Percentiles rank a stretch among this genome's conserved stretches.
These are phyloP conservation scores for Rhizophora apiculata DNA, from an alignment of 345 rosid species.

Conservation along the genomic window DNA sequence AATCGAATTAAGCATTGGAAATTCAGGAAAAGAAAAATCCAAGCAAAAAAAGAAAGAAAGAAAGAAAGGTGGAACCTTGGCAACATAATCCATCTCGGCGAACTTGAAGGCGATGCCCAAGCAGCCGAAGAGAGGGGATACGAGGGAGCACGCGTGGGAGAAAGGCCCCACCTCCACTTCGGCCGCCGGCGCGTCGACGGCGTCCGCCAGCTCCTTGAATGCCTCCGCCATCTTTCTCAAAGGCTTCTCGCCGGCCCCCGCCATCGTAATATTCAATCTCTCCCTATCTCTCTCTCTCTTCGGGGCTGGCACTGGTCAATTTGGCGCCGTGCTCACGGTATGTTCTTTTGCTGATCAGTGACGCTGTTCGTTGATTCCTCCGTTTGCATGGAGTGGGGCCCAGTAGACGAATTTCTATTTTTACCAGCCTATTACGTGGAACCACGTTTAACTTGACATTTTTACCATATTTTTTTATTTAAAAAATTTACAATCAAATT, in stretches of 20 bases:
- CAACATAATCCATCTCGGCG: conserved; percentile 93
- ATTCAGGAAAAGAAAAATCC: background rate
- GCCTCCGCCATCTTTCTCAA: conserved; percentile 60
- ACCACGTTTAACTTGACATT: no score
- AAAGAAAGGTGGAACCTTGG: conserved; percentile 48
- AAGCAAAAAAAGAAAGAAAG: background rate
- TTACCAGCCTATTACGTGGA: no score
- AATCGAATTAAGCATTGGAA: background rate
- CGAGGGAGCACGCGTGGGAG: conserved; percentile 81
- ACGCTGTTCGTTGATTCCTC: background rate
- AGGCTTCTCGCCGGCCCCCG: conserved; percentile 43
- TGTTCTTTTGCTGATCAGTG: background rate
- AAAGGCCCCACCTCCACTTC: conserved; percentile 63
- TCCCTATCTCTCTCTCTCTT: background rate
- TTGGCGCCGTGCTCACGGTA: background rate
- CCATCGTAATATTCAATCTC: conserved; percentile 34
- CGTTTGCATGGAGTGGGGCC: no score
- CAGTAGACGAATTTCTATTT: no score
- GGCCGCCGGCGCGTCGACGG: conserved; percentile 38
- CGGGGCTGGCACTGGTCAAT: background rate
- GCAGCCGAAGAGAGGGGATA: conserved; percentile 91
- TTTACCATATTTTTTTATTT: no score
- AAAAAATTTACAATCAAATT: no score
- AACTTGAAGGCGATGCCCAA: conserved; percentile 95
- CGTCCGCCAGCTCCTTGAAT: conserved; percentile 54